These are phyloP conservation scores for Rhodamnia argentea DNA, from an alignment of 345 rosid genomes.

Conservation along the genomic window DNA sequence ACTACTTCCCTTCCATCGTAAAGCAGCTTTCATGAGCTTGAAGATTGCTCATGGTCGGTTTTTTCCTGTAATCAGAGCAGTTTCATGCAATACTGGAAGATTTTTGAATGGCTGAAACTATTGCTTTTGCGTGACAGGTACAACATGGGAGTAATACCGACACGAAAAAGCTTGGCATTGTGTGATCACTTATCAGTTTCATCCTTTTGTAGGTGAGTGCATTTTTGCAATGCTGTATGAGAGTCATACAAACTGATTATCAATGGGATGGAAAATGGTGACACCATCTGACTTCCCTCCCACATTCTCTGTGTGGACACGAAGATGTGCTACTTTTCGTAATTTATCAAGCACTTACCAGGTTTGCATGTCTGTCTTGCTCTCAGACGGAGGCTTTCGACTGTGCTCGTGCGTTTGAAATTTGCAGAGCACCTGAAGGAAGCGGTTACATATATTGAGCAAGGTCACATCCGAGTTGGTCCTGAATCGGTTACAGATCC, in stretches of 20 bases:
- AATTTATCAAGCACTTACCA: not conserved
- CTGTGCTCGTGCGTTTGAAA: constrained; percentile 55
- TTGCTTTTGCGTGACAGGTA: constrained; percentile 43
- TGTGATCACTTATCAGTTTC: constrained; percentile 68
- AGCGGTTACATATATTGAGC: constrained; percentile 90
- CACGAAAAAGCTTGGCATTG: constrained; percentile 79
- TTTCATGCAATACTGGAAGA: not conserved
- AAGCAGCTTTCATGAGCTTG: not conserved
- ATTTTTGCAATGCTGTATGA: not conserved
- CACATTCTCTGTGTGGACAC: not conserved
- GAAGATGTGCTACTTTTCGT: not conserved
- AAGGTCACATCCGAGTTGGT: constrained; percentile 91
- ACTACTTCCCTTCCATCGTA: not conserved
- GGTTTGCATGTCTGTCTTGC: not conserved
- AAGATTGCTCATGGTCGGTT: not conserved
- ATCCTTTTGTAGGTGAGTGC: constrained; percentile 68
- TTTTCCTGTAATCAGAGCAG: no score
- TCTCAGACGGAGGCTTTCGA: constrained; percentile 71
- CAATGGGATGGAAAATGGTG: not conserved
- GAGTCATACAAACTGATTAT: not conserved
- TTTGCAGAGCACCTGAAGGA: constrained; percentile 84
- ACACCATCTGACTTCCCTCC: not conserved
- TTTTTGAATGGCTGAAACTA: not conserved
- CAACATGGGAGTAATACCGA: constrained; percentile 86
- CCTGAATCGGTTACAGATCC: constrained; percentile 84